Evolutionary conservation across 257 asterid species (phyloP).

Genomic region (Salvia hispanica): DNA sequence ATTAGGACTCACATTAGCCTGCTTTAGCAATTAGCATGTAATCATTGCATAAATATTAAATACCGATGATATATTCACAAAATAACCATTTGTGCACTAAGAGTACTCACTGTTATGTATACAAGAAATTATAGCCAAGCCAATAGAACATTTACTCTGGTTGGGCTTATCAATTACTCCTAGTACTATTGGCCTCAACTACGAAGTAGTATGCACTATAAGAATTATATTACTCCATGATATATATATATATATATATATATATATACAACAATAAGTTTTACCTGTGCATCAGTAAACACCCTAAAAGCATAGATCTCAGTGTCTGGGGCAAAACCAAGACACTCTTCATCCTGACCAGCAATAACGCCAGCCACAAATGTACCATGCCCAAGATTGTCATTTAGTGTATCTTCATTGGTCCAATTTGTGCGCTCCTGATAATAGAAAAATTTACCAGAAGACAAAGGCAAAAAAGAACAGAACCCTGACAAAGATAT

Average conservation of each 20-base stretch:
- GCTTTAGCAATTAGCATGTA: slow-evolving; percentile 22
- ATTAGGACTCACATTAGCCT: slow-evolving; percentile 7
- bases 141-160: slow-evolving; percentile 19
- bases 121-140: not conserved
- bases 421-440: slow-evolving; percentile 99
- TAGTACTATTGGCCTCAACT: not conserved
- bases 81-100: slow-evolving; percentile 1
- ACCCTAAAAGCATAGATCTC: slow-evolving; percentile 98
- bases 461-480: slow-evolving; percentile 10
- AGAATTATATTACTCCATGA: slow-evolving; percentile 51
- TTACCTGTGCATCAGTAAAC: slow-evolving; percentile 98
- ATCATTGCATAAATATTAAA: not conserved
- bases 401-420: slow-evolving; percentile 90
- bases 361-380: slow-evolving; percentile 99
- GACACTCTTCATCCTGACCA: slow-evolving; percentile 92
- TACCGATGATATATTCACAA: slow-evolving; percentile 3
- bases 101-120: slow-evolving; percentile 14
- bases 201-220: slow-evolving; percentile 31
- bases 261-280: slow-evolving; percentile 45
- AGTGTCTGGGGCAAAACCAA: slow-evolving; percentile 98
- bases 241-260: not conserved
- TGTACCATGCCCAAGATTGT: slow-evolving; percentile 99
- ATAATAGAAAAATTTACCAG: slow-evolving; percentile 24
- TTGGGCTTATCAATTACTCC: not conserved
- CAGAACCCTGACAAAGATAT: slow-evolving; percentile 1